These are phyloP conservation scores for Lyophyllum shimeji DNA, from an alignment of 768 basidiomycete species.

Conservation along the genomic window DNA sequence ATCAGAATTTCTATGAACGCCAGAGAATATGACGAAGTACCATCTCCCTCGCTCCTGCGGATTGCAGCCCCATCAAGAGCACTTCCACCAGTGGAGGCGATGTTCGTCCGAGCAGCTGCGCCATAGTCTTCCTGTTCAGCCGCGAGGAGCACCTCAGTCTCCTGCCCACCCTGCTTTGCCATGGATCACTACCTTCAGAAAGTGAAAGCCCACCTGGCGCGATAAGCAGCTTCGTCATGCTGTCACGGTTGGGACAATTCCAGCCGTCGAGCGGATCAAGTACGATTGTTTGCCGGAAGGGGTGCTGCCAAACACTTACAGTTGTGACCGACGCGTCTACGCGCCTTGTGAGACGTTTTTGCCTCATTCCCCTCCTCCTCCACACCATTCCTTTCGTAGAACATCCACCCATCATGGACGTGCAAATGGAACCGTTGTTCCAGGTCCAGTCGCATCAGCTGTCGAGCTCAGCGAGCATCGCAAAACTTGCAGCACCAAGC, in stretches of 20 bases:
- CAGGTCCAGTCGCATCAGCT: not conserved
- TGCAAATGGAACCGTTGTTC: not conserved
- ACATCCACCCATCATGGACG: not conserved
- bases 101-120: not conserved
- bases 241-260: not conserved
- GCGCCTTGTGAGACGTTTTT: not conserved
- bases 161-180: not conserved
- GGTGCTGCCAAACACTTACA: not conserved
- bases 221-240: not conserved
- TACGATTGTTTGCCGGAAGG: not conserved
- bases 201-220: not conserved
- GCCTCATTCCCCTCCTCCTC: not conserved
- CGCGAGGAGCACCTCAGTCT: not conserved
- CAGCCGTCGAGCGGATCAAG: not conserved
- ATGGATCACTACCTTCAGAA: not conserved
- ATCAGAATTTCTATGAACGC: not conserved
- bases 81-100: not conserved
- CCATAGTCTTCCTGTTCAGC: not conserved
- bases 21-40: not conserved
- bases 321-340: not conserved
- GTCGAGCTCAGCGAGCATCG: not conserved
- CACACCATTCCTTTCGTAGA: not conserved
- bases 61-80: slow-evolving; percentile 11
- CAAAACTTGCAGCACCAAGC: not conserved
- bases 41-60: slow-evolving; percentile 8